Base-by-base conservation (phyloP, 1,284 basidiomycete genomes). In the Spongiforma sp. region DNA sequence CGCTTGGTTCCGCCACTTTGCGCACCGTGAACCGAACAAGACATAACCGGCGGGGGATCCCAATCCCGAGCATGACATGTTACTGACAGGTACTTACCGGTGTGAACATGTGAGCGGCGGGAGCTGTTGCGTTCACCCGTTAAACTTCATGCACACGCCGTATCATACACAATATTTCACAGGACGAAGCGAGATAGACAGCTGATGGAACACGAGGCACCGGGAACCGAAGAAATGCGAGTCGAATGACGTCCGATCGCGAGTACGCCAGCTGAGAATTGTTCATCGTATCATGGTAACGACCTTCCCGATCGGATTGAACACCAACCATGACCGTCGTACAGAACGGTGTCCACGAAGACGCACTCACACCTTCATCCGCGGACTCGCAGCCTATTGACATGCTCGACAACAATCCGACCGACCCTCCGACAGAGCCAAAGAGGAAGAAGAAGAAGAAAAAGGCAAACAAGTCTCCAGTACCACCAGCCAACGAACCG, bases 381-480 rank as follows among this genome's bases (percentile, higher is more conserved):
- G 46, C 59, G 7, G 64, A 67, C 34, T 24, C 24, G 21, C 71
- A 73, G 7, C 65, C 68, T n/a, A n/a, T n/a, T n/a, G n/a, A n/a
- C 0, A 59, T 66, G 14, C 36, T 48, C 65, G 68, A 71, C 32
- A 41, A 28, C 46, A 36, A 26, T 32, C 61, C 59, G 14, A 7
- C 53, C 19, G 60, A 70, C 19, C 34, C 48, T 4, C 26, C 66
- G 33, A 26, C 66, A 26, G 65, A 69, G 48, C 78, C 81, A 70
- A 91, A 90, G 80, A 92, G 91, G 79, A 89, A 50, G 53, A 71
- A 89, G 77, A 90, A 90, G 79, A 92, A 90, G 77, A 90, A 89
- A 78, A 89, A 86, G 71, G 62, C 83, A 19, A 88, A 85, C 79
- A 89, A 88, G 77, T 71, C 67, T 36, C 26, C n/a, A n/a, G n/a